Evolutionary conservation across 768 basidiomycete genomes (phyloP).

Genomic region (Lactarius hatsudake): DNA sequence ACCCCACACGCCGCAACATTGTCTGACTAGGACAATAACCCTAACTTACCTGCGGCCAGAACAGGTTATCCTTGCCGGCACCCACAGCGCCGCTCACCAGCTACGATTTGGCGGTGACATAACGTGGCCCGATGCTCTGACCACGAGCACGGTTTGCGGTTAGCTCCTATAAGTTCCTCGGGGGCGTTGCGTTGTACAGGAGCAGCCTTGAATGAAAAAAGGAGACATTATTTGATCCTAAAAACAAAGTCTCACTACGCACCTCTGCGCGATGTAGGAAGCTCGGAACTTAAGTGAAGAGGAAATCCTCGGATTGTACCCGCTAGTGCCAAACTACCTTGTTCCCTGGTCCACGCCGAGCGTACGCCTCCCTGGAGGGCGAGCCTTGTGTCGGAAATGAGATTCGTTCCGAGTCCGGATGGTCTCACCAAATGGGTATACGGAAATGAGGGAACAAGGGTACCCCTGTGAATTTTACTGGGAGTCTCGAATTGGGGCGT

Average conservation of each 20-base stretch:
- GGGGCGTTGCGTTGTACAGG: neutral
- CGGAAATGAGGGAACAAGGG: conserved; percentile 8
- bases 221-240: conserved; percentile 10
- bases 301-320: neutral
- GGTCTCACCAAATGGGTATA: conserved; percentile 2
- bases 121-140: neutral
- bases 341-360: neutral
- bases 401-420: neutral
- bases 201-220: neutral
- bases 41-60: neutral
- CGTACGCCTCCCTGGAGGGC: neutral
- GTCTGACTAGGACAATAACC: neutral
- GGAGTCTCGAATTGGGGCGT: neutral
- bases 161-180: conserved; percentile 7
- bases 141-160: neutral
- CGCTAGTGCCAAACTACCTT: neutral
- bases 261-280: neutral
- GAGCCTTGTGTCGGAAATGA: conserved; percentile 10
- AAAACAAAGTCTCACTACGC: neutral
- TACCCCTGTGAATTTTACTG: conserved; percentile 16
- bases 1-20: neutral
- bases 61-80: neutral
- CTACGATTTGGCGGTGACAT: neutral
- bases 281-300: neutral
- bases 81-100: neutral